phyloP scores from a whole-genome alignment of 495 filamentous ascomycete genomes.

The Lasiosphaeris hirsuta region DNA sequence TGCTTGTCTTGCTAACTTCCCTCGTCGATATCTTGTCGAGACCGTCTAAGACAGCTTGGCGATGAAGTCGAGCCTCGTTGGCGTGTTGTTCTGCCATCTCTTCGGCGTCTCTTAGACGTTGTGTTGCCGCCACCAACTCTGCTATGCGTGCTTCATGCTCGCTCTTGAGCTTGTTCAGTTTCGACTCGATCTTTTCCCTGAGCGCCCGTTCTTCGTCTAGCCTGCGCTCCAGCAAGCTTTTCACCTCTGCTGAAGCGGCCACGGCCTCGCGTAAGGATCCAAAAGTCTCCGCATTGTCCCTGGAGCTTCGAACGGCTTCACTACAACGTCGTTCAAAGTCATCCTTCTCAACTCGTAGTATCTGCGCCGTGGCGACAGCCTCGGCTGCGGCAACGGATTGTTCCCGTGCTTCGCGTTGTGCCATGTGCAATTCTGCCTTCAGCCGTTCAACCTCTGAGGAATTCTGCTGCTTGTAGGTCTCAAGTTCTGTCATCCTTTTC shows the following conservation, averaged over 20 bases:
- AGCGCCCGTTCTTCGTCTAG: constrained; percentile 78
- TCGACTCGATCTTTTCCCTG: constrained; percentile 73
- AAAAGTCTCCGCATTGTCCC: constrained; percentile 70
- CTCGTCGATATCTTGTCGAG: constrained; percentile 65
- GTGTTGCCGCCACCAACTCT: constrained; percentile 72
- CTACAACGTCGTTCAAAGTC: constrained; percentile 69
- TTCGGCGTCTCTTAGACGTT: constrained; percentile 79
- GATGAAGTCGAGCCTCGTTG: constrained; percentile 81
- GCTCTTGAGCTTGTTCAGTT: constrained; percentile 70
- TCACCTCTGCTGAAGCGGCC: constrained; percentile 70
- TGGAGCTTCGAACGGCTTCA: constrained; percentile 61
- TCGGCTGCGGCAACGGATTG: constrained; percentile 72
- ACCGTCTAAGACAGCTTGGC: constrained; percentile 76
- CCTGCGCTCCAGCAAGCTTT: constrained; percentile 70
- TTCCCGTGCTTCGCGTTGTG: constrained; percentile 70
- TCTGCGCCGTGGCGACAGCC: constrained; percentile 65
- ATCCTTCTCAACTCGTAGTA: constrained; percentile 78
- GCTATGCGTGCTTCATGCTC: constrained; percentile 81
- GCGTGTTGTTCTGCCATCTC: constrained; percentile 86
- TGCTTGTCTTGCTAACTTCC: constrained; percentile 48
- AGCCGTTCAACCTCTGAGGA: constrained; percentile 79
- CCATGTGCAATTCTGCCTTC: constrained; percentile 76
- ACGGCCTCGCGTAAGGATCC: constrained; percentile 75
- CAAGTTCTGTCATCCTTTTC: constrained; percentile 76
- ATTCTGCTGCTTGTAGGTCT: constrained; percentile 74